Base-by-base conservation (phyloP, 306 rosid genomes). In the Glycine soja region DNA sequence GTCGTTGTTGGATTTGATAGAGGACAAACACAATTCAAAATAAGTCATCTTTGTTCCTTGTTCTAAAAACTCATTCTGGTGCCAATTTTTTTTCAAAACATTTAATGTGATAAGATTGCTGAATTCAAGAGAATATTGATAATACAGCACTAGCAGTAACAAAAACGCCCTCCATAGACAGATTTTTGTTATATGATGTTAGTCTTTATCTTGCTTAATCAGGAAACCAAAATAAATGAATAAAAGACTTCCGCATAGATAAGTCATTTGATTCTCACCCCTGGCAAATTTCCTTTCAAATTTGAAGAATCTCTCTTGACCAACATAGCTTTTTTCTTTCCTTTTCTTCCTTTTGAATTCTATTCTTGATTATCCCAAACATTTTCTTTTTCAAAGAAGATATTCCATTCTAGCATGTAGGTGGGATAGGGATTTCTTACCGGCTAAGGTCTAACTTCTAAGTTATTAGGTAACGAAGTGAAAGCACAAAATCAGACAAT, bases 361-460 rank as follows among this genome's bases (percentile, higher is more conserved):
- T 51, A 2, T 38, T 52, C 74, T 51, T 42, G 13, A 12, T 51
- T 34, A 19, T 16, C 42, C 52, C 38, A 42, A 74, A 34, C 46
- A 73, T n/a, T 36, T 24, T 69, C 15, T 10, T 69, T 45, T 9
- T 46, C 38, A 11, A 45, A 69, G 40, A 69, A 18, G 54, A 3
- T 18, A 47, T 46, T 69, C 15, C 38, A 42, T 56, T 43, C 30
- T 53, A 53, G 51, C 69, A 42, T 52, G 59, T 38, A 11, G 67
- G 69, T 74, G 80, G 50, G 32, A 64, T 38, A 38, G 52, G 42
- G 50, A 53, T 81, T 81, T 46, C 84, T 74, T 73, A 73, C 75
- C 50, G 64, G 45, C 65, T 51, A 72, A 80, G 84, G 12, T 74
- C 70, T 56, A 45, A 12, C 58, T 32, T 74, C 70, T 56, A 45